phyloP scores from a whole-genome alignment of 1,139 yeast genomes.

The Pichia sorboxylosa region DNA sequence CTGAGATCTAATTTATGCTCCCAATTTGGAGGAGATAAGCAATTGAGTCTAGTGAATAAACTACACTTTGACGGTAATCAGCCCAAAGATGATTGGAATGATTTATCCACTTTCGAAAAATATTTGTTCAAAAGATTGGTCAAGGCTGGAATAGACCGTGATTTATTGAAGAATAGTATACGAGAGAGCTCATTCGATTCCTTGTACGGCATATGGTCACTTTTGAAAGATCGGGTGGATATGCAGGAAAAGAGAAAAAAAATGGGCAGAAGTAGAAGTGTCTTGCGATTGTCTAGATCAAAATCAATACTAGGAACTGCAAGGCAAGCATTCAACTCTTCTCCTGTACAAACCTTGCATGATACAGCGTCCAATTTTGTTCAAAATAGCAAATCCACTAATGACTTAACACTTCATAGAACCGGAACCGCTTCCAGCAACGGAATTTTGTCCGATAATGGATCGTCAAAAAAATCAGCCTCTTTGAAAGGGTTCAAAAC shows the following conservation, averaged over 20 bases:
- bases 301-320: conserved; percentile 17
- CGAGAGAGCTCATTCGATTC: conserved; percentile 57
- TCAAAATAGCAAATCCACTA: too few relatives aligned
- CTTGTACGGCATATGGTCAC: conserved; percentile 75
- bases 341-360: conserved; percentile 2
- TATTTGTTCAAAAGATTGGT: conserved; percentile 52
- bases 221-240: conserved; percentile 47
- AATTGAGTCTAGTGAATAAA: conserved; percentile 30
- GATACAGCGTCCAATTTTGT: neutral
- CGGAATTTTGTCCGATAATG: too few relatives aligned
- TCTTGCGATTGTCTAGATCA: conserved; percentile 25
- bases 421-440: too few relatives aligned
- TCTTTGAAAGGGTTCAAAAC: too few relatives aligned
- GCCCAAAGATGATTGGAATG: conserved; percentile 26
- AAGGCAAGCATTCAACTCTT: conserved; percentile 13
- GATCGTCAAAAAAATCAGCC: too few relatives aligned
- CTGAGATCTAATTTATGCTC: conserved; percentile 53
- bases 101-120: conserved; percentile 36
- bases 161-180: conserved; percentile 51
- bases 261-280: conserved; percentile 42
- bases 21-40: conserved; percentile 30
- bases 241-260: conserved; percentile 33
- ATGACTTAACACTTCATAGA: too few relatives aligned
- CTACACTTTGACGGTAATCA: conserved; percentile 25
- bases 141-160: conserved; percentile 57